phyloP scores from a whole-genome alignment of 192 early-diverging fungal genomes.

The Hyaloraphidium curvatum region DNA sequence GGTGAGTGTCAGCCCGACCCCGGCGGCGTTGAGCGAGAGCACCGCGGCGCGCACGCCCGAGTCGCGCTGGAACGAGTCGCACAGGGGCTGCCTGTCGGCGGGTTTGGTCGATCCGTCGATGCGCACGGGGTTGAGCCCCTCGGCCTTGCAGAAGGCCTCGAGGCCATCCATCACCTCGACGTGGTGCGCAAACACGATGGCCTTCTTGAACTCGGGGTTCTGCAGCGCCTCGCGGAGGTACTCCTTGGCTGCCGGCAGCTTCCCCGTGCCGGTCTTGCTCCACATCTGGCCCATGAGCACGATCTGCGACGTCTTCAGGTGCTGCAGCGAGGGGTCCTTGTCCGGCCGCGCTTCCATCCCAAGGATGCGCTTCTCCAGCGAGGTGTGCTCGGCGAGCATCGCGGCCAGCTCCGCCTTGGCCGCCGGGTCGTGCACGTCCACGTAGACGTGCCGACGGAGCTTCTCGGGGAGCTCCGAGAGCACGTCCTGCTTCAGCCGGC shows the following conservation, averaged over 20 bases:
- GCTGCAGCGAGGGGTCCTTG: not conserved
- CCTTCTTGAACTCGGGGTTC: conserved; percentile 18
- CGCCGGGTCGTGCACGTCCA: conserved; percentile 7
- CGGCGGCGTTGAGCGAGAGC: conserved; percentile 24
- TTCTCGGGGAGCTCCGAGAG: conserved; percentile 20
- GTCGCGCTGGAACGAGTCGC: conserved; percentile 22
- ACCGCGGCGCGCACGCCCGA: conserved; percentile 14
- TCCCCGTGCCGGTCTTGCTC: conserved; percentile 18
- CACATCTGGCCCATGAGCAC: conserved; percentile 17
- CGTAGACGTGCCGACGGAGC: conserved; percentile 15
- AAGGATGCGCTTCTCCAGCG: too few relatives aligned
- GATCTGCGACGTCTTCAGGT: not conserved
- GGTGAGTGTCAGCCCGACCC: conserved; percentile 21
- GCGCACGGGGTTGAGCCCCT: conserved; percentile 16
- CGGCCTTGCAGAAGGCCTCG: not conserved
- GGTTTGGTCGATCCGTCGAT: conserved; percentile 23
- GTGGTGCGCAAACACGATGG: conserved; percentile 31
- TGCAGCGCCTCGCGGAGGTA: conserved; percentile 19
- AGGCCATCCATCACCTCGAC: conserved; percentile 13
- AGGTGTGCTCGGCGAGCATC: too few relatives aligned
- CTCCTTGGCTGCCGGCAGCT: conserved; percentile 16
- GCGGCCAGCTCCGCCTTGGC: too few relatives aligned
- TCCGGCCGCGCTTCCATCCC: not conserved
- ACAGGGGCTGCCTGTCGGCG: conserved; percentile 12
- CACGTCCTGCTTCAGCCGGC: conserved; percentile 24